Evolutionary conservation across 805 yeast genomes (phyloP), one percentile per base, ranked within the genome.

Genomic region (Zygosaccharomyces rouxii): DNA sequence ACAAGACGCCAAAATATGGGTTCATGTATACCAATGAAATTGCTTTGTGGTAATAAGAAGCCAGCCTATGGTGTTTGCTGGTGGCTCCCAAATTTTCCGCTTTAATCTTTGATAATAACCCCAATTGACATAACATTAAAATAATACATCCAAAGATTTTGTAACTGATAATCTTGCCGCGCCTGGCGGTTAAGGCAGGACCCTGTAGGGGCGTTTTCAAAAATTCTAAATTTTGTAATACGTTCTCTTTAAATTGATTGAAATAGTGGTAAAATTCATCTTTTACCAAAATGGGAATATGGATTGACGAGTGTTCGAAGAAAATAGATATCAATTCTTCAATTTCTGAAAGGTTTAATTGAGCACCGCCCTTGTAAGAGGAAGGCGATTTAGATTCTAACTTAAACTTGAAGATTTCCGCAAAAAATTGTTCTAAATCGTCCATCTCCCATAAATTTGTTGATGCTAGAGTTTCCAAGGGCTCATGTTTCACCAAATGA

Each of bases 301-400:
- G 67, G 22, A 77, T 73, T 25, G 86, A 83, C 95, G 96, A 89
- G 49, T 84, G 83, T 52, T 80, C 81, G 67, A 88, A 89, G 61
- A 78, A 89, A 3, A 80, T 62, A 0, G 84, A 75, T 16, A 86
- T 75, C 26, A 86, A 73, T 22, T 81, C 80, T 64, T 89, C 96
- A 48, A 87, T 58, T 35, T 66, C 65, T 9, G 33, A 30, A 30
- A 61, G 49, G 2, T 46, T 39, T 35, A 64, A 42, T 16, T 41
- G 22, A 16, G 47, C 13, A 7, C 46, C 49, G 7, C 40, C 23
- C 13, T 39, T 47, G 11, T 31, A 46, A 25, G 33, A 42, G 11
- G 40, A 19, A 7, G 43, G 28, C 16, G 31, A 31, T 21, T 22
- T 46, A 14, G 37, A 19, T 14, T 29, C 29, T 7, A 35, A 37